Evolutionary conservation across 2,329 filamentous ascomycete genomes (phyloP).

Genomic region (Aspergillus chevalieri): DNA sequence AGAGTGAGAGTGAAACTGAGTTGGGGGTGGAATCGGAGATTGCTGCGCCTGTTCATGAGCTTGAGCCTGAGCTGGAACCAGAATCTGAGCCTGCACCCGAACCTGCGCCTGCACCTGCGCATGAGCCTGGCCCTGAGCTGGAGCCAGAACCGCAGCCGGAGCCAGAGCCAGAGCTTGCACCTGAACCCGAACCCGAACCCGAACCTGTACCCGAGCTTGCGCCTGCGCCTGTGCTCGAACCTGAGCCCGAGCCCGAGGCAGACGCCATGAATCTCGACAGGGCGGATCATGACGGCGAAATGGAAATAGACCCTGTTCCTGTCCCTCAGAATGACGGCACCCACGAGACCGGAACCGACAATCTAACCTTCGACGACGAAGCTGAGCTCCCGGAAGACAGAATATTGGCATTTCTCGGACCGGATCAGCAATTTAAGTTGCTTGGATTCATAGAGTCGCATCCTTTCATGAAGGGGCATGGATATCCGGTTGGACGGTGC

Average conservation of each 20-base stretch:
- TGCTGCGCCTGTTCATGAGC: background rate
- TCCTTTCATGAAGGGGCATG: conserved; percentile 11
- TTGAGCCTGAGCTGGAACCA: background rate
- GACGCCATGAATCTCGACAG: background rate
- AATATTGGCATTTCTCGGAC: conserved; percentile 11
- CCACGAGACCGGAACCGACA: background rate
- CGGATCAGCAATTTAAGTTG: conserved; percentile 5
- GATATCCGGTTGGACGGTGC: conserved; percentile 13
- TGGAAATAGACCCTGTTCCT: background rate
- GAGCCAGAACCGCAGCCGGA: too few species aligned
- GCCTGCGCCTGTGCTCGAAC: background rate
- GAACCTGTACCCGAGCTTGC: background rate
- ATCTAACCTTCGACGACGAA: background rate
- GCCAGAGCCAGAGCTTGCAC: background rate
- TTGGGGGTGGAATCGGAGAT: too few species aligned
- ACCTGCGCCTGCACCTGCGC: background rate
- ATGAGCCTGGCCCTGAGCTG: background rate
- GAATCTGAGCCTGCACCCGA: background rate
- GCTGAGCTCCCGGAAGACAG: conserved; percentile 6
- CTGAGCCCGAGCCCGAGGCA: background rate
- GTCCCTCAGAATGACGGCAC: background rate
- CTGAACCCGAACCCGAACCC: background rate
- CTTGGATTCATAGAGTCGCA: conserved; percentile 13
- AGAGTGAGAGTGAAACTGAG: background rate
- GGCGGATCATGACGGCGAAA: background rate